Base-by-base conservation (phyloP, 768 basidiomycete genomes). In the Boletus pseudo-olivaceus region DNA sequence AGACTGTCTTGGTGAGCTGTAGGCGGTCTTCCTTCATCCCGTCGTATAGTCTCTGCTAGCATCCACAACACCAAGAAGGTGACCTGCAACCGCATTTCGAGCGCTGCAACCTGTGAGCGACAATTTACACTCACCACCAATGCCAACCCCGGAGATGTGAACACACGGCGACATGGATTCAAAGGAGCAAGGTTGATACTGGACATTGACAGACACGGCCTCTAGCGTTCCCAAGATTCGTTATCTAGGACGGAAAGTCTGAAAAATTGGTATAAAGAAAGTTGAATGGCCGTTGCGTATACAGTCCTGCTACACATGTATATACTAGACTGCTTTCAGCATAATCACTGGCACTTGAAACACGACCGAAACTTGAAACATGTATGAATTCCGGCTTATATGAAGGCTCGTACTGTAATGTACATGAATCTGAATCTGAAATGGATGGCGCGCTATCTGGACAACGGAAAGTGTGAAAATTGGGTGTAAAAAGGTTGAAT, bases 31-130 rank as follows among this genome's bases (percentile, higher is more conserved):
- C 17, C 15, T 29, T 45, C 30, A 19, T 43, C 49, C 42, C 35
- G 42, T 38, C 47, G 58, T 4, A 50, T 2, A 29, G 43, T 42
- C 51, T 64, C 60, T 48, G 50, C 53, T 20, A 64, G 43, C 29
- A 51, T 40, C 54, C 58, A 65, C 14, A 63, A 15, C 29, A 49
- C 49, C 27, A 63, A 34, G 45, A 59, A 62, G 12, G 50, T 15
- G 38, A 54, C 50, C 67, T 65, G 33, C 29, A 20, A 40, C 20
- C 6, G 27, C 8, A 12, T 34, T 14, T 53, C 12, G 8, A 47
- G 43, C 30, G 12, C 37, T 40, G 33, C 15, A 7, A 40, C 5
- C 32, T 17, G n/a, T 5, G 30, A 40, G 11, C 4, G 11, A 49
- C 17, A 29, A 42, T 12, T 17, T 47, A 15, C 26, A 54, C 63